Evolutionary conservation across 2,329 filamentous ascomycete species (phyloP), one percentile per base, ranked within the genome.

Genomic region (Pestalotiopsis sp.): DNA sequence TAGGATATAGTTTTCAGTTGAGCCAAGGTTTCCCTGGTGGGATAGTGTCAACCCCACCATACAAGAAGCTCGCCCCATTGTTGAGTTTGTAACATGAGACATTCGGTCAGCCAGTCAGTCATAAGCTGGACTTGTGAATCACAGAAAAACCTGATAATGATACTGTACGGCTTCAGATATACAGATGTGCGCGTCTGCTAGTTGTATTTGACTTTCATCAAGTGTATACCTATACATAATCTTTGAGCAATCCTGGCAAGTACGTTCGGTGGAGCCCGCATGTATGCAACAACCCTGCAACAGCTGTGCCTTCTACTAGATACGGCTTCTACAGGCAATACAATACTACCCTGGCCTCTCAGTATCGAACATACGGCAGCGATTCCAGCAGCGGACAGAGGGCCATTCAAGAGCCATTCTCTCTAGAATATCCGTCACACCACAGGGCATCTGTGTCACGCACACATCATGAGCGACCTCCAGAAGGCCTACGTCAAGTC

Each of bases 401-500:
- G 4, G 45, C 17, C 17, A n/a, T 9, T 23, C 17, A 11, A 1
- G 5, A n/a, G 45, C 7, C 45, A 9, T 52, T 52, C 12, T 64
- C 17, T 36, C 4, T 14, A 14, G 39, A 64, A 11, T 17, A 14
- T 49, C 4, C 38, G 25, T 7, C 20, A 17, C n/a, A 20, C 20
- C 31, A 31, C 31, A 1, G 31, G 31, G 4, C 1, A 31, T 31
- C 31, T 31, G 31, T 31, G 4, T 5, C 31, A 23, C 9, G 23
- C 20, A 14, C 6, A 14, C n/a, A n/a, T n/a, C 13, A 97, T 97
- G 93, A 95, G 93, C 78, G 91, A 94, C 75, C 86, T 95, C 69
- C 93, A 94, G 79, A 91, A 90, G 79, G 87, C 90, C 69, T 95
- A 94, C 84, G 91, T 91, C 71, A 94, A 92, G 82, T 86, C 91